Percentiles rank a stretch among this genome's conserved stretches.
These are phyloP conservation scores for Kwoniella sp. DNA, from an alignment of 768 basidiomycete genomes.

Conservation along the genomic window DNA sequence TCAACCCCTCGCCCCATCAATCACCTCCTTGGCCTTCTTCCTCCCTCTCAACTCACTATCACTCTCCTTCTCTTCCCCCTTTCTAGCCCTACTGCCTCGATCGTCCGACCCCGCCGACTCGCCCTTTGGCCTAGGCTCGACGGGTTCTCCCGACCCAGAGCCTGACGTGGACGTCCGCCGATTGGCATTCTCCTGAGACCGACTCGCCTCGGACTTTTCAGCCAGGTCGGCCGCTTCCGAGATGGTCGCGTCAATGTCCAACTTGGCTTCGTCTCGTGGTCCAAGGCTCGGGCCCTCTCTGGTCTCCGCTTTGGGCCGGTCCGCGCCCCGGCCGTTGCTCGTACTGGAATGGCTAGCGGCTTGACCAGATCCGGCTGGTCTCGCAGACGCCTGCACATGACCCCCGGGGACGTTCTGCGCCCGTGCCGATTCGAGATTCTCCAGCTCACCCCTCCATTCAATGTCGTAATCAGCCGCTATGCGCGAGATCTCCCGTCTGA, in stretches of 20 bases:
- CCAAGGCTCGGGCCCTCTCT: not conserved
- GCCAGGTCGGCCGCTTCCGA: slow-evolving; percentile 46
- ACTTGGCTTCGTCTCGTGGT: slow-evolving; percentile 11
- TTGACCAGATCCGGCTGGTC: not conserved
- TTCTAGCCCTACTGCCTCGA: slow-evolving; percentile 6
- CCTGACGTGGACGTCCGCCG: too few relatives aligned
- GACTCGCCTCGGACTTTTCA: slow-evolving; percentile 29
- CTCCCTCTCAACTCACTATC: slow-evolving; percentile 9
- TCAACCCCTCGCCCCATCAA: slow-evolving; percentile 1
- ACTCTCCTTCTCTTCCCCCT: slow-evolving; percentile 9
- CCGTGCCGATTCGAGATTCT: slow-evolving; percentile 26
- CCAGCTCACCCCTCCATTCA: slow-evolving; percentile 51
- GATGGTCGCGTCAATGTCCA: slow-evolving; percentile 47
- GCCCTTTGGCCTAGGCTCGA: slow-evolving; percentile 10
- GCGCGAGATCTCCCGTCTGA: slow-evolving; percentile 58
- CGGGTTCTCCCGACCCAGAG: slow-evolving; percentile 36
- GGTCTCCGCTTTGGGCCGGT: not conserved
- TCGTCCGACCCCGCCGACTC: not conserved
- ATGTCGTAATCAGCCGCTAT: slow-evolving; percentile 64
- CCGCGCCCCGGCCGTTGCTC: too few relatives aligned
- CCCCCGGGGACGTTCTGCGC: too few relatives aligned
- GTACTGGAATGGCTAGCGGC: not conserved
- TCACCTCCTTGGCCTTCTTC: slow-evolving; percentile 4
- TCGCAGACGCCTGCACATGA: slow-evolving; percentile 1
- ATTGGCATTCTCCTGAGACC: slow-evolving; percentile 28